Evolutionary conservation across 768 basidiomycete species (phyloP), one percentile per base, ranked within the genome.

Genomic region (Russula dissimulans): DNA sequence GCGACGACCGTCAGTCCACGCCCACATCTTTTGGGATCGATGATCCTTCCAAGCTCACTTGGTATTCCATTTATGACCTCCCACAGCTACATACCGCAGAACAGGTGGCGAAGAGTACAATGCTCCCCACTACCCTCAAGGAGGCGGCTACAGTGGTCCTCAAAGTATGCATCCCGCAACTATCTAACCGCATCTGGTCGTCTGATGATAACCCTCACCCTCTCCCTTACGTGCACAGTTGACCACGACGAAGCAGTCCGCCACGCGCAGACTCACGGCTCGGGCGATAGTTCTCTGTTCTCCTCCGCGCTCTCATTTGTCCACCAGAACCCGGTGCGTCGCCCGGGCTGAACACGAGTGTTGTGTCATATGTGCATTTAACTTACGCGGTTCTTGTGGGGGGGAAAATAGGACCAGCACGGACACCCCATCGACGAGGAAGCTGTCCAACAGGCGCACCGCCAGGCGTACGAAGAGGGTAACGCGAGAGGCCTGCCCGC

Each of bases 61-160:
- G 54, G 59, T 54, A 26, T 57, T 26, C 22, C 22, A 26, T 36
- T 60, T 60, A 39, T 63, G 54, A 18, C 17, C n/a, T 43, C 32
- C 14, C 17, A 38, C 22, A 67, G 60, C 66, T 31, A 31, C 34
- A 36, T 51, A 51, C 58, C 22, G 29, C 50, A 81, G 77, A 77
- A 84, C 86, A 4, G 86, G 86, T 14, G 87, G 87, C 3, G 74
- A 77, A 3, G 81, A 87, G 67, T 83, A 78, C 67, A 87, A 86
- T 64, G 69, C 78, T 17, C 81, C 82, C 32, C 71, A 84, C 63
- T 73, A 87, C 59, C 66, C 67, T 44, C 60, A 60, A 41, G 64
- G 59, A 58, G 49, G 45, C 6, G 56, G 45, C 34, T 41, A 53
- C 41, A 46, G 31, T 32, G 45, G 66, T 5, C 65, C 68, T 31